Evolutionary conservation across 331 rosid genomes (phyloP).

Genomic region (Dryas integrifolia): DNA sequence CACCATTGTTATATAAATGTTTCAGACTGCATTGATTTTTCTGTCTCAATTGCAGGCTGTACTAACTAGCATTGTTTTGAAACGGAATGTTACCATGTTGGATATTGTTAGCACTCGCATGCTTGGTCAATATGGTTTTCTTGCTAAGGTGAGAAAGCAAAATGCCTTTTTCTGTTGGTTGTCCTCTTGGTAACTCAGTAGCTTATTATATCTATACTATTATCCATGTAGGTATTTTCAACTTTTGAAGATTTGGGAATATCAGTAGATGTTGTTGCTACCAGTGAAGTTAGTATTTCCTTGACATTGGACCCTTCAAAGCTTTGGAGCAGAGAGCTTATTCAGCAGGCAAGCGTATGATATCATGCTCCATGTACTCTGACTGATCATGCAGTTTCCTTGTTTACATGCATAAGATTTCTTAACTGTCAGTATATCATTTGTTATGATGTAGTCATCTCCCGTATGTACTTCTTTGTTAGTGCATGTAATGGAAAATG

Average conservation of each 20-base stretch:
- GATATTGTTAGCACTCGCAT: conserved; percentile 96
- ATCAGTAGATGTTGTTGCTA: conserved; percentile 95
- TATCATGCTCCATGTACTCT: conserved; percentile 21
- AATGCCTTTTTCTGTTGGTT: conserved; percentile 4
- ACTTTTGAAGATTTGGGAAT: conserved; percentile 91
- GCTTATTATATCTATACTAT: background rate
- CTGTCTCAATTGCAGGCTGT: conserved; percentile 62
- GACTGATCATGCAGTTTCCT: conserved; percentile 15
- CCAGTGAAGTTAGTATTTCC: conserved; percentile 97
- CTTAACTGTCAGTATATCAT: background rate
- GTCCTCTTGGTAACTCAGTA: conserved; percentile 7
- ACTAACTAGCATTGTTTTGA: conserved; percentile 86
- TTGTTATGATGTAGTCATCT: background rate
- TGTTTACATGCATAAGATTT: background rate
- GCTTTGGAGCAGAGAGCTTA: conserved; percentile 97
- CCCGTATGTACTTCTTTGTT: background rate
- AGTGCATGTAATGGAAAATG: background rate
- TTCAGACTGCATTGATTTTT: conserved; percentile 18
- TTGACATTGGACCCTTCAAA: conserved; percentile 94
- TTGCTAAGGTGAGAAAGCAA: conserved; percentile 74
- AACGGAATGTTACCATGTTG: conserved; percentile 87
- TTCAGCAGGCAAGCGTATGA: conserved; percentile 87
- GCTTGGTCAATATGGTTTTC: conserved; percentile 96
- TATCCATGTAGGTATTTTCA: conserved; percentile 67
- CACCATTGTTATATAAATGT: conserved; percentile 14